Conservation (phyloP, 306 rosid species). For the Rosa lucieae region DNA sequence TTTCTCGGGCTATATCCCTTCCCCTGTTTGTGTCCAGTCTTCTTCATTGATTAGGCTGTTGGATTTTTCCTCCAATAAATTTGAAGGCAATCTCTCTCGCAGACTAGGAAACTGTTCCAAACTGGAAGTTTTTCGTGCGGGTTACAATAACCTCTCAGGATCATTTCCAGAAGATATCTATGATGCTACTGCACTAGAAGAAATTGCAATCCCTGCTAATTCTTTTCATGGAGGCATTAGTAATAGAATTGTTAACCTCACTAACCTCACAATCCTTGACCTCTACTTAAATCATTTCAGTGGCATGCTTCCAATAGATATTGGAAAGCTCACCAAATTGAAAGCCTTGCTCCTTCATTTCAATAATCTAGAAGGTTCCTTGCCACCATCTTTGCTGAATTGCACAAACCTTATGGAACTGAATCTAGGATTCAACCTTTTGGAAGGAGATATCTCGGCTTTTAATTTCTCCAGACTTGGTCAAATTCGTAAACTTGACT, state of each 20-base stretch:
- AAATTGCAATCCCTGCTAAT: neutral
- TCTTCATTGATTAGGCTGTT: neutral
- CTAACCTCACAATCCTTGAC: conserved; percentile 16
- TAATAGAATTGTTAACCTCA: neutral
- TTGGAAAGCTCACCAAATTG: conserved; percentile 13
- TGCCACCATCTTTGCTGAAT: conserved; percentile 13
- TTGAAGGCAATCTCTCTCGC: neutral
- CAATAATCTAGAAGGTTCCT: neutral
- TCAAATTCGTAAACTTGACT: neutral
- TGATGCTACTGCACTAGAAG: neutral
- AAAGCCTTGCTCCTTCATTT: neutral
- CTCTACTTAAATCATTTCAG: neutral
- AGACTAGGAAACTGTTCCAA: conserved; percentile 19
- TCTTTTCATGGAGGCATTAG: neutral
- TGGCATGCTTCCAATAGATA: neutral
- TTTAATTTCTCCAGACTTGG: conserved; percentile 8
- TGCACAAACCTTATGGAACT: neutral
- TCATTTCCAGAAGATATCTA: conserved; percentile 14
- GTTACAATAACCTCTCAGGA: conserved; percentile 16
- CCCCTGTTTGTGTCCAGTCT: neutral
- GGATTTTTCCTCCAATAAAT: conserved; percentile 15
- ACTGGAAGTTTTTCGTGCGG: neutral
- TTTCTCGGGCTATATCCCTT: neutral
- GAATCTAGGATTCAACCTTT: neutral
- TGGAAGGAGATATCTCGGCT: conserved; percentile 2